phyloP scores from a whole-genome alignment of 495 filamentous ascomycete genomes.

The Parachaetomium inaequale region DNA sequence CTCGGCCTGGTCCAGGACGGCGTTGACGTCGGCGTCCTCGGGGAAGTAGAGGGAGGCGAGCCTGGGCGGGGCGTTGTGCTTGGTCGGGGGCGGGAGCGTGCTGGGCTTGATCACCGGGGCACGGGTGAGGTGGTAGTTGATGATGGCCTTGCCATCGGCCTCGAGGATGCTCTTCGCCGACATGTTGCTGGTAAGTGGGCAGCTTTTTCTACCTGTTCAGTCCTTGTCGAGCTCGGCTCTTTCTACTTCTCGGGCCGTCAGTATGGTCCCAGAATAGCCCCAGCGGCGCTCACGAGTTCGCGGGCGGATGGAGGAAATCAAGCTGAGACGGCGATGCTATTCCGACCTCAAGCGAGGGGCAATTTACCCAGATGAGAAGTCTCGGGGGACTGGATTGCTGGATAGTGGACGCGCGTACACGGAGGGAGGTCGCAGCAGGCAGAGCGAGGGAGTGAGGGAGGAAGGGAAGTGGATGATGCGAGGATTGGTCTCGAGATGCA shows the following conservation, averaged over 20 bases:
- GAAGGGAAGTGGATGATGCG: slow-evolving; percentile 1
- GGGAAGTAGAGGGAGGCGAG: slow-evolving; percentile 93
- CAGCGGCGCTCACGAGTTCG: slow-evolving; percentile 8
- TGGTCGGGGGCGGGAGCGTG: slow-evolving; percentile 76
- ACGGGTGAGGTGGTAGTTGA: slow-evolving; percentile 99
- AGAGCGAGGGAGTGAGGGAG: neutral
- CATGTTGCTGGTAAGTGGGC: slow-evolving; percentile 57
- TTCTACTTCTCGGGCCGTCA: slow-evolving; percentile 4
- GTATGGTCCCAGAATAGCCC: slow-evolving; percentile 3
- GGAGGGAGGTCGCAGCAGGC: neutral
- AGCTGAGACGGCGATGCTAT: neutral
- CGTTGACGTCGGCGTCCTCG: slow-evolving; percentile 74
- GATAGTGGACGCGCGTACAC: neutral
- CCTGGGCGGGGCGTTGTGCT: slow-evolving; percentile 87
- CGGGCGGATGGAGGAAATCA: neutral
- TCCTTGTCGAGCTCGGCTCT: slow-evolving; percentile 1
- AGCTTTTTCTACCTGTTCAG: slow-evolving; percentile 15
- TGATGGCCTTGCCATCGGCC: slow-evolving; percentile 99
- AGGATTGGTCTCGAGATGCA: slow-evolving; percentile 21
- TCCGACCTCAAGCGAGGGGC: slow-evolving; percentile 24
- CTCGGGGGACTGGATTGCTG: slow-evolving; percentile 6
- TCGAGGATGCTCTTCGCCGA: slow-evolving; percentile 98
- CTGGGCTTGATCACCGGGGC: slow-evolving; percentile 97
- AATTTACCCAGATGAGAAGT: slow-evolving; percentile 18
- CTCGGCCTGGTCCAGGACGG: slow-evolving; percentile 93